Evolutionary conservation across 1,139 yeast genomes (phyloP).

Genomic region (Neolecta irregularis): DNA sequence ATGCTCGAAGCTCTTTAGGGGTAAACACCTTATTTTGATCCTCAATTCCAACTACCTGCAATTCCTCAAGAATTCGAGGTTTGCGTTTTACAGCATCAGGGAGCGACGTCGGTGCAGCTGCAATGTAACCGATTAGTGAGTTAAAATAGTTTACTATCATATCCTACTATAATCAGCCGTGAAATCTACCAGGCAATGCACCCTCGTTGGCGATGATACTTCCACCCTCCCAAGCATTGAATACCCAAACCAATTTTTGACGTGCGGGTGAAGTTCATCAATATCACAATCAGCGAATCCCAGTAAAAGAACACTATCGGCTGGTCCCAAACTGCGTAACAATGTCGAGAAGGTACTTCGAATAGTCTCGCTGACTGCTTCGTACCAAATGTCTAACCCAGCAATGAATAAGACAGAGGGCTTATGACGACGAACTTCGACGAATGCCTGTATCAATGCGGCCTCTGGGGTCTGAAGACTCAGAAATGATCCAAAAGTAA

Average conservation of each 20-base stretch:
- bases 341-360: slow-evolving; percentile 58
- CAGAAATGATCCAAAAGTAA: slow-evolving; percentile 3
- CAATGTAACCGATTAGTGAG: slow-evolving; percentile 39
- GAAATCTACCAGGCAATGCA: not conserved
- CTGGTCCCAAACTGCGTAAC: slow-evolving; percentile 50
- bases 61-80: slow-evolving; percentile 27
- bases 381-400: slow-evolving; percentile 62
- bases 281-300: slow-evolving; percentile 51
- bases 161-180: slow-evolving; percentile 15
- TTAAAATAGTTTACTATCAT: slow-evolving; percentile 43
- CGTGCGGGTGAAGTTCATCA: slow-evolving; percentile 24
- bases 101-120: slow-evolving; percentile 47
- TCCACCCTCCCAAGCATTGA: slow-evolving; percentile 34
- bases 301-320: slow-evolving; percentile 60
- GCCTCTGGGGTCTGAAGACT: slow-evolving; percentile 50
- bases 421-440: slow-evolving; percentile 79
- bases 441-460: slow-evolving; percentile 64
- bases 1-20: slow-evolving; percentile 30
- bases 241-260: slow-evolving; percentile 40
- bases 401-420: slow-evolving; percentile 82
- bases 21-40: slow-evolving; percentile 16
- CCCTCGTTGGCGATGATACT: slow-evolving; percentile 29
- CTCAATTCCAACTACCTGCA: slow-evolving; percentile 32
- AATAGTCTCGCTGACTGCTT: slow-evolving; percentile 52
- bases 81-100: slow-evolving; percentile 26